Percentiles rank a stretch among this genome's conserved stretches.
Evolutionary conservation across 2,329 filamentous ascomycete genomes (phyloP).

Genomic region (Trichoderma sp.): DNA sequence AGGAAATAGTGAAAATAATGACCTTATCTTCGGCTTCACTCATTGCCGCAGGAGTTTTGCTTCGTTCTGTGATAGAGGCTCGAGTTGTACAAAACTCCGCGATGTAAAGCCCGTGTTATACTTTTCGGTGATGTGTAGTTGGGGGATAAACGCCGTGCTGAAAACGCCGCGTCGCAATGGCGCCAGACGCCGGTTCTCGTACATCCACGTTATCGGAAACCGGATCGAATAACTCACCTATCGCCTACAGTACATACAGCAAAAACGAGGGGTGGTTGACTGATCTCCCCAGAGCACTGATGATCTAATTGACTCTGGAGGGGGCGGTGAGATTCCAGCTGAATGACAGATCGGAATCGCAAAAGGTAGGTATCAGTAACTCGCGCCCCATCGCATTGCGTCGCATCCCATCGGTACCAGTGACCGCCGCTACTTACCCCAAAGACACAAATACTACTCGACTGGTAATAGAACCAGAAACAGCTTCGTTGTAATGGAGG

Average conservation of each 20-base stretch:
- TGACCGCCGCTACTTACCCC: not conserved
- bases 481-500: not conserved
- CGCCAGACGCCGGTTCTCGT: not conserved
- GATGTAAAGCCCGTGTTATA: not conserved
- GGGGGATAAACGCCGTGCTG: not conserved
- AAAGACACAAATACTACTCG: not conserved
- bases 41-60: not conserved
- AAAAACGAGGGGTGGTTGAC: not conserved
- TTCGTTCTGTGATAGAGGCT: no score
- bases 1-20: not conserved
- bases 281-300: not conserved
- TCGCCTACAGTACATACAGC: not conserved
- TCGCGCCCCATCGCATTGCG: not conserved
- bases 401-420: not conserved
- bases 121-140: not conserved
- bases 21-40: not conserved
- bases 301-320: not conserved
- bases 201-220: not conserved
- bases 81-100: not conserved
- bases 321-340: conserved; percentile 10
- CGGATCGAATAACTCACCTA: not conserved
- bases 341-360: conserved; percentile 6
- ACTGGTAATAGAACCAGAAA: not conserved
- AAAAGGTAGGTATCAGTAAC: not conserved
- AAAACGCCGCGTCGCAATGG: conserved; percentile 1